These are phyloP conservation scores for Beauveria rudraprayagi DNA, from an alignment of 2,329 filamentous ascomycete genomes.

Conservation along the genomic window DNA sequence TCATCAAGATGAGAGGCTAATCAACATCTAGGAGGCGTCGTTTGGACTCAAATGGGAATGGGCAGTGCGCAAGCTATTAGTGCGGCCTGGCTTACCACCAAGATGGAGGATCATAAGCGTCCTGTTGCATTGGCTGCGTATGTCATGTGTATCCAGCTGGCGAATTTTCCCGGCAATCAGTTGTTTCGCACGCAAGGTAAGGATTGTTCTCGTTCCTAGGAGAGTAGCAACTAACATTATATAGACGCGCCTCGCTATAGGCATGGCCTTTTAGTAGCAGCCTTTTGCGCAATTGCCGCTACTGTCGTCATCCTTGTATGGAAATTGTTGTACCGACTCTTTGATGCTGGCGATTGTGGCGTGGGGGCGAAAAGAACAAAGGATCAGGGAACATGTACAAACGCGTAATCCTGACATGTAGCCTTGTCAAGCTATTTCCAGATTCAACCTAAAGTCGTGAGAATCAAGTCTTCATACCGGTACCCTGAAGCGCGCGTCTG, in stretches of 20 bases:
- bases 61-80: constrained; percentile 23
- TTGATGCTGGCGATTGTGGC: constrained; percentile 20
- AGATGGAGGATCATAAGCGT: constrained; percentile 23
- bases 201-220: background rate
- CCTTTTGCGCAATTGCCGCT: constrained; percentile 19
- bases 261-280: constrained; percentile 19
- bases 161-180: constrained; percentile 24
- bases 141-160: constrained; percentile 24
- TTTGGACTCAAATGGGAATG: constrained; percentile 26
- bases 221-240: too few relatives aligned
- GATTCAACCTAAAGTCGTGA: too few relatives aligned
- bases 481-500: too few relatives aligned
- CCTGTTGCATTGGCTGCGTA: constrained; percentile 23
- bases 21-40: constrained; percentile 18
- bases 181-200: constrained; percentile 20
- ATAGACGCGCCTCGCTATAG: constrained; percentile 22
- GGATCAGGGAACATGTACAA: too few relatives aligned
- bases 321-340: constrained; percentile 23
- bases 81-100: constrained; percentile 22
- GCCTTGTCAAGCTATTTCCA: too few relatives aligned
- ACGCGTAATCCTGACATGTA: too few relatives aligned
- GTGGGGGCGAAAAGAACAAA: constrained; percentile 13
- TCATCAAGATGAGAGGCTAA: background rate
- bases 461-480: too few relatives aligned
- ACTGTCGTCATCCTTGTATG: constrained; percentile 20